phyloP scores from a whole-genome alignment of 2,329 filamentous ascomycete genomes.

The Colletotrichum sublineola region DNA sequence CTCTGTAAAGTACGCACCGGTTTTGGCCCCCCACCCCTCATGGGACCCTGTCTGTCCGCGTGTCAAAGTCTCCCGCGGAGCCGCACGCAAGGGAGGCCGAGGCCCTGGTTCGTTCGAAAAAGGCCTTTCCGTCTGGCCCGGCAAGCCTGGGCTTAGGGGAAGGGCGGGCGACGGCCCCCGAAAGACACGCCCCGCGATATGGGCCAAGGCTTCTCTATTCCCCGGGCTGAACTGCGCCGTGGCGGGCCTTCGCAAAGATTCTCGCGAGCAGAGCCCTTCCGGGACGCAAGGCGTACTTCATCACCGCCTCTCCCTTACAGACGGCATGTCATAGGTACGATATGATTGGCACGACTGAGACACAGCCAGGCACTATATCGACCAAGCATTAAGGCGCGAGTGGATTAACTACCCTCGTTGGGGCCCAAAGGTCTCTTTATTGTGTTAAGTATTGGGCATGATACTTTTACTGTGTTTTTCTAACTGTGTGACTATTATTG shows the following conservation, averaged over 20 bases:
- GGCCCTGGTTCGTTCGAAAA: not conserved
- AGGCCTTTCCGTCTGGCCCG: not conserved
- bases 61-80: not conserved
- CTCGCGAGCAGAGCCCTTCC: no score
- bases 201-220: not conserved
- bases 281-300: not conserved
- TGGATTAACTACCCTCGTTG: not conserved
- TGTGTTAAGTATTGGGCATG: no score
- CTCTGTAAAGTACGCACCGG: not conserved
- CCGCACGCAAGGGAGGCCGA: conserved; percentile 7
- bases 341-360: not conserved
- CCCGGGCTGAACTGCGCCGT: not conserved
- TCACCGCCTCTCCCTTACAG: not conserved
- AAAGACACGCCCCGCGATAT: not conserved
- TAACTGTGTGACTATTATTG: no score
- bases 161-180: not conserved
- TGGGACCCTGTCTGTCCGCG: not conserved
- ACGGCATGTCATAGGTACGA: not conserved
- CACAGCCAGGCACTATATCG: not conserved
- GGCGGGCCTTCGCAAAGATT: not conserved
- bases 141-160: not conserved
- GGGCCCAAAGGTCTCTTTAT: not conserved
- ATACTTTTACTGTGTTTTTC: no score
- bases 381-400: not conserved
- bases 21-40: not conserved